These are phyloP conservation scores for Sherardia arvensis DNA, from an alignment of 257 asterid species.

Conservation along the genomic window DNA sequence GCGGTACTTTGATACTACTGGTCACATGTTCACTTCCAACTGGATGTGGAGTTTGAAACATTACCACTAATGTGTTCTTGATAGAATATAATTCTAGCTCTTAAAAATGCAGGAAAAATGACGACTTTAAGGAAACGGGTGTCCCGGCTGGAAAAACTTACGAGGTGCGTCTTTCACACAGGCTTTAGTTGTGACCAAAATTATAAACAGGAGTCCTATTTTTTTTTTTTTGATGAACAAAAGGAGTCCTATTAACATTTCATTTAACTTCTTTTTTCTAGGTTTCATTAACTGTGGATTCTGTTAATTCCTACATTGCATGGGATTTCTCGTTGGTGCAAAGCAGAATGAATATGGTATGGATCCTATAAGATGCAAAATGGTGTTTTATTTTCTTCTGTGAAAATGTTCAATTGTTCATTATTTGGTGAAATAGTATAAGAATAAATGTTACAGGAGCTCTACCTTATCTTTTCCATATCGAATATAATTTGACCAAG, in stretches of 20 bases:
- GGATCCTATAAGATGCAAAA: conserved; percentile 20
- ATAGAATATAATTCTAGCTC: neutral
- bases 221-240: neutral
- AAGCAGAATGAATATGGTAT: conserved; percentile 83
- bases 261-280: conserved; percentile 14
- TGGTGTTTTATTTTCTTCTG: neutral
- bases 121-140: conserved; percentile 68
- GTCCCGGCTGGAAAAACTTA: conserved; percentile 70
- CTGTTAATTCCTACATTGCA: conserved; percentile 82
- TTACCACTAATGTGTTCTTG: neutral
- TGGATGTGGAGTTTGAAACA: neutral
- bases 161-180: conserved; percentile 53
- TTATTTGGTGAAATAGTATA: neutral
- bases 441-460: neutral
- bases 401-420: neutral
- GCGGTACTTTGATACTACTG: conserved; percentile 13
- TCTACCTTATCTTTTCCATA: neutral
- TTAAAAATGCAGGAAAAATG: conserved; percentile 42
- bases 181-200: neutral
- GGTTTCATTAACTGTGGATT: conserved; percentile 72
- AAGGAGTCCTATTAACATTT: neutral
- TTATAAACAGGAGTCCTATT: no score
- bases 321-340: conserved; percentile 97
- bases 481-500: neutral
- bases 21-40: conserved; percentile 1